Base-by-base conservation (phyloP, 2,329 filamentous ascomycete species). In the Stagonosporopsis cucurbitacearum region DNA sequence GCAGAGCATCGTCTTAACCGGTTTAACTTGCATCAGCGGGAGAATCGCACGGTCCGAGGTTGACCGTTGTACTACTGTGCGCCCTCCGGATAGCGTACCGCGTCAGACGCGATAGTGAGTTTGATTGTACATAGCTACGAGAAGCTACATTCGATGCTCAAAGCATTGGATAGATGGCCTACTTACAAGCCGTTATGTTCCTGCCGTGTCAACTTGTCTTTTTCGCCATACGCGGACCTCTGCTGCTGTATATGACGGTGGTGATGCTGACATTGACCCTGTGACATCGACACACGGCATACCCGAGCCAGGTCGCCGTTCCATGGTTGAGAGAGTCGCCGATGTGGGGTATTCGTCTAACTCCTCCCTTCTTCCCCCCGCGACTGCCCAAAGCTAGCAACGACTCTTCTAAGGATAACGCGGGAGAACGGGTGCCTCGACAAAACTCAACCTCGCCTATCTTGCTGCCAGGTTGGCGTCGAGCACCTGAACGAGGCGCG, bases 261-360 rank as follows among this genome's bases (percentile, higher is more conserved):
- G 9, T 19, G 25, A 30, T 49, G 32, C 28, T 41, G 48, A 23
- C 43, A 32, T 40, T 41, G 54, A 42, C 26, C 33, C 33, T 54
- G 26, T 54, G 54, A 48, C 54, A 56, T 59, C 50, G 52, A 54
- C 51, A 50, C 51, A 57, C 59, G 60, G 62, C 55, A 61, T 46
- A 58, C 20, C 65, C 57, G 62, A 60, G 49, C 56, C 53, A 57
- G 50, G 44, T 44, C 40, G 49, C 47, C 49, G 65, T 62, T 44
- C 64, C 62, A 59, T 65, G 64, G 62, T 62, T 50, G 28, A 41
- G 22, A 55, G 19, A 42, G 36, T 50, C 56, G 55, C 25, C 54
- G 56, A 60, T 63, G 65, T 68, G 64, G 62, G 60, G 65, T 60
- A 52, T 41, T 56, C 56, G 50, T 56, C 46, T 59, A 54, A 54